Evolutionary conservation across 805 yeast genomes (phyloP), one percentile per base, ranked within the genome.

Genomic region (Helenozyma rhizophorensis): DNA sequence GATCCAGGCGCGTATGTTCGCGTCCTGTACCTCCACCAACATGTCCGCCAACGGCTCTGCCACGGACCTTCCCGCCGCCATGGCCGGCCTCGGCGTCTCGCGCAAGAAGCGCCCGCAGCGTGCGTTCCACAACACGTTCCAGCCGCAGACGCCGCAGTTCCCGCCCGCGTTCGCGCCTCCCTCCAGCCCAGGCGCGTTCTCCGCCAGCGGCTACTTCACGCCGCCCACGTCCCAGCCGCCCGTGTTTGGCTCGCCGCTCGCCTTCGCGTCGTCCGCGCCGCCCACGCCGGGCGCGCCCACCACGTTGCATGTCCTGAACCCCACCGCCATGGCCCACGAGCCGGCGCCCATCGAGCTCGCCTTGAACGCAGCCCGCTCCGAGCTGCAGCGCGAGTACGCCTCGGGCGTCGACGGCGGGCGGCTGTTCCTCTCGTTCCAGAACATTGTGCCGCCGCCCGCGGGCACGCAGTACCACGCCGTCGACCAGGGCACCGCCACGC

Each of bases 401-500:
- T 29, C 47, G 27, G 23, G 16, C 13, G 9, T 39, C 6, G 14
- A 14, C 11, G 37, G 36, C 14, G 43, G 62, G 42, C 57, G 56
- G 27, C 55, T 74, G 1, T 89, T 85, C 57, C 69, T 72, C 30
- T 83, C 96, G 1, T 78, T 84, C 47, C 78, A 80, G 52, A 78
- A 86, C 50, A 80, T 86, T 1, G 70, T 76, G 9, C 95, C 97
- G 4, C 97, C 97, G 3, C 65, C 78, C 10, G 80, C 95, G 0
- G 84, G 90, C 0, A 75, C 86, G 1, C 80, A 76, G 42, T 85
- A 68, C 51, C 67, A 65, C 28, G 74, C 82, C 2, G 64, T 75
- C 18, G 97, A 93, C 54, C 95, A 89, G 54, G 95, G 95, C 5
- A 76, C 80, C 7, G 77, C 95, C 3, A 77, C 85, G 15, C 93